phyloP scores from a whole-genome alignment of 169 alveolate species.

The Eimeria zaria region DNA sequence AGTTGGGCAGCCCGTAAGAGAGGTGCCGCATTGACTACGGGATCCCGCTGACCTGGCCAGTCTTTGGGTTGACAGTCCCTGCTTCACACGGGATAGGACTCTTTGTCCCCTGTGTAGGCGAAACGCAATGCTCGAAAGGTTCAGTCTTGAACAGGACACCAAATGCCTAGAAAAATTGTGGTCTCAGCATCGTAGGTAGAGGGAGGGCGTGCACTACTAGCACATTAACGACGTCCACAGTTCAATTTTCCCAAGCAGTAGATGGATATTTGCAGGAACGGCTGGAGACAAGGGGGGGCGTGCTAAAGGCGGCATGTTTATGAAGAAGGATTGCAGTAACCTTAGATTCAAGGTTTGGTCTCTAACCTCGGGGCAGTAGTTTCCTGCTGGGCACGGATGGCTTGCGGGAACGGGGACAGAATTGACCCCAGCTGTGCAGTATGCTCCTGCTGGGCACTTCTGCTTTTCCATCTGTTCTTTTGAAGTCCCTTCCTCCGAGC shows the following conservation, averaged over 20 bases:
- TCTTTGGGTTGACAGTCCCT: constrained; percentile 57
- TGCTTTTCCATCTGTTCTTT: constrained; percentile 57
- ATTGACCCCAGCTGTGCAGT: constrained; percentile 24
- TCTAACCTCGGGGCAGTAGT: constrained; percentile 64
- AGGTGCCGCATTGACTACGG: neutral
- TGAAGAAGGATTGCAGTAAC: too few species aligned
- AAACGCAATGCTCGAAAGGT: neutral
- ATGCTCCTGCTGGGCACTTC: constrained; percentile 66
- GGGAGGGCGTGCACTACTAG: neutral
- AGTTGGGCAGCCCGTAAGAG: neutral
- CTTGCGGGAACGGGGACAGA: constrained; percentile 60
- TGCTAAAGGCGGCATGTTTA: neutral
- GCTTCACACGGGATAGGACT: neutral
- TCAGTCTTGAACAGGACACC: neutral
- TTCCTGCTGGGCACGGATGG: constrained; percentile 65
- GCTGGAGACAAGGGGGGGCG: neutral
- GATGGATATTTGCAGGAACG: neutral
- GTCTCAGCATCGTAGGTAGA: neutral
- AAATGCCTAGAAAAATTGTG: neutral
- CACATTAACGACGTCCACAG: neutral
- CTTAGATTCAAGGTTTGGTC: neutral
- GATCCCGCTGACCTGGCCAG: constrained; percentile 57
- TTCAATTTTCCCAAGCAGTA: neutral
- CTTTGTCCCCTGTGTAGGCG: constrained; percentile 5
- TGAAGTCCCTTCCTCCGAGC: constrained; percentile 56